These are phyloP conservation scores for Artemisia tridentata DNA, from an alignment of 129 eudicot genomes.

Conservation along the genomic window DNA sequence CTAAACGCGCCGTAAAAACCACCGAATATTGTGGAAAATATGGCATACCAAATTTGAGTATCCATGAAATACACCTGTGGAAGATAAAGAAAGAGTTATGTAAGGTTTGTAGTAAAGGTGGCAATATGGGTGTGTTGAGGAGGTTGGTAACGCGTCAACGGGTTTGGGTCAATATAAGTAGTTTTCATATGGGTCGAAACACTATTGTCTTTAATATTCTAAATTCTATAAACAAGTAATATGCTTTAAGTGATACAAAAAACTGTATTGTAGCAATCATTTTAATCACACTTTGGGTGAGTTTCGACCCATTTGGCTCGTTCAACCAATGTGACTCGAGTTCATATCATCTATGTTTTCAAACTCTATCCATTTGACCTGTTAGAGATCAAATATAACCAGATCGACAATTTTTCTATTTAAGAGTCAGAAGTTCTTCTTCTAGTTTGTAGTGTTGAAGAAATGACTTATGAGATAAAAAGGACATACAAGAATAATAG, in stretches of 20 bases:
- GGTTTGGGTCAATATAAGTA: not conserved
- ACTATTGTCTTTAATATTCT: not conserved
- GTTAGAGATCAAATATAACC: not conserved
- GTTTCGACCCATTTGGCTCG: no score
- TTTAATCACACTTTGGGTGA: not conserved
- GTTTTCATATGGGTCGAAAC: not conserved
- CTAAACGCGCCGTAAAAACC: slow-evolving; percentile 94
- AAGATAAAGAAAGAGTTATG: not conserved
- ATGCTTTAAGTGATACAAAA: not conserved
- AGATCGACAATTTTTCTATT: not conserved
- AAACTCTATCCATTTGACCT: not conserved
- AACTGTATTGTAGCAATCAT: not conserved
- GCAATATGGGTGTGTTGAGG: not conserved
- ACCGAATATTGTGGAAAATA: slow-evolving; percentile 87
- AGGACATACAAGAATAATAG: slow-evolving; percentile 70
- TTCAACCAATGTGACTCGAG: no score
- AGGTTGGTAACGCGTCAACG: not conserved
- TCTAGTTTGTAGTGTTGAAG: slow-evolving; percentile 5
- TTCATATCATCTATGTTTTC: no score
- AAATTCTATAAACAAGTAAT: not conserved
- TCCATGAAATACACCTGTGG: slow-evolving; percentile 95
- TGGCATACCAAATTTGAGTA: slow-evolving; percentile 96
- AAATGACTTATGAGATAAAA: not conserved
- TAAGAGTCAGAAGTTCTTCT: no score
- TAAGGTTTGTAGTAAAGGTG: not conserved